Percentiles rank a stretch among this genome's conserved stretches.
phyloP scores from a whole-genome alignment of 2,329 filamentous ascomycete species.

The Xylariaceae sp. region DNA sequence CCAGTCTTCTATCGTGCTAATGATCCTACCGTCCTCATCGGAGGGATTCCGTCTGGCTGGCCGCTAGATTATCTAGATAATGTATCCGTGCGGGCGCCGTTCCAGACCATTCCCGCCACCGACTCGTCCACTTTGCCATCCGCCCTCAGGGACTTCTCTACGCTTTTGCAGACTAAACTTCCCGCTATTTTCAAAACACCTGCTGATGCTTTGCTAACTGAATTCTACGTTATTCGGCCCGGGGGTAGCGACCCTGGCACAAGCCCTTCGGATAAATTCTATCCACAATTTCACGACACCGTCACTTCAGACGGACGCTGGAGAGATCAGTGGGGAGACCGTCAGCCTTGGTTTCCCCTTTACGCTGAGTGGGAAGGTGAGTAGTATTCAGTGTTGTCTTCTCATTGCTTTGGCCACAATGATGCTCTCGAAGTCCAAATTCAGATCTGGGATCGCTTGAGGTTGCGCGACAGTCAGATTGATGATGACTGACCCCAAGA shows the following conservation, averaged over 20 bases:
- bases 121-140: background rate
- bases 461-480: too few species aligned
- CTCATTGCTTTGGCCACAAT: too few species aligned
- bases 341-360: slow-evolving; percentile 28
- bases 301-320: slow-evolving; percentile 22
- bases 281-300: slow-evolving; percentile 9
- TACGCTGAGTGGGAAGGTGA: slow-evolving; percentile 11
- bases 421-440: too few species aligned
- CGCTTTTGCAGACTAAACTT: background rate
- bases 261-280: background rate
- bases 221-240: background rate
- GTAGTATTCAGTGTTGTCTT: too few species aligned
- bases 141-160: background rate
- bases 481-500: too few species aligned
- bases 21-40: slow-evolving; percentile 40
- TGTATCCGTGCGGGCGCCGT: slow-evolving; percentile 19
- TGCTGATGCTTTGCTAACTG: background rate
- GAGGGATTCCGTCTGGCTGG: slow-evolving; percentile 38
- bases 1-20: slow-evolving; percentile 29
- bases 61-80: slow-evolving; percentile 34
- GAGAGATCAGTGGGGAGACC: slow-evolving; percentile 34
- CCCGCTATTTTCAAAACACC: background rate
- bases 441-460: too few species aligned
- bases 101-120: slow-evolving; percentile 8
- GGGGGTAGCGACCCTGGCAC: background rate